Conservation (phyloP, 768 basidiomycete species). For the Sporobolomyces roseus region DNA sequence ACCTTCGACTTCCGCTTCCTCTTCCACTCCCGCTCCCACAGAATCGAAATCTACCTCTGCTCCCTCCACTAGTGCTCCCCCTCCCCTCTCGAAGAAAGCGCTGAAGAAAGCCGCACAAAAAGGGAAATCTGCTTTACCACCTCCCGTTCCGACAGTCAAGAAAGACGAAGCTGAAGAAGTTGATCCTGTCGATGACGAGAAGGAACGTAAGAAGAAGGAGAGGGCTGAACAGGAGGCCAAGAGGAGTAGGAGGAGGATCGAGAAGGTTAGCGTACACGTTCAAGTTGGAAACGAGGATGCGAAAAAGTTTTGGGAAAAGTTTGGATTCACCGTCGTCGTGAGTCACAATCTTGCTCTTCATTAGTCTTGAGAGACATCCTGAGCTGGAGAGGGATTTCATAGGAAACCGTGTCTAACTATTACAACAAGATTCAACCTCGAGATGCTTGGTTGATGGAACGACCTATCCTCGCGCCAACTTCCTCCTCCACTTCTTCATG, state of each 20-base stretch:
- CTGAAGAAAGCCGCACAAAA: conserved; percentile 34
- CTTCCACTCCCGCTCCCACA: background rate
- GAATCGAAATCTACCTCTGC: background rate
- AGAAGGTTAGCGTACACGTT: conserved; percentile 71
- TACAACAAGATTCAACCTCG: conserved; percentile 75
- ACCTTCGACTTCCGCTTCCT: background rate
- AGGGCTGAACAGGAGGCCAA: conserved; percentile 10
- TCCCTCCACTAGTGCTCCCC: background rate
- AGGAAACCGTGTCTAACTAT: conserved; percentile 60
- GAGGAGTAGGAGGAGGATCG: conserved; percentile 31
- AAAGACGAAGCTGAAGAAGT: conserved; percentile 22
- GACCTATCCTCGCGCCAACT: conserved; percentile 36
- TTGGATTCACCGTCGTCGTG: conserved; percentile 67
- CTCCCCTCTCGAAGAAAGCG: conserved; percentile 12
- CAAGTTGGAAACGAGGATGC: conserved; percentile 75
- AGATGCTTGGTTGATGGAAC: conserved; percentile 83
- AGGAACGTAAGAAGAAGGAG: conserved; percentile 14
- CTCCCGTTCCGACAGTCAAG: conserved; percentile 11
- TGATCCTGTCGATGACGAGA: conserved; percentile 5
- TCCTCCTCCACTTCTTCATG: background rate
- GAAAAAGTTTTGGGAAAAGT: conserved; percentile 74
- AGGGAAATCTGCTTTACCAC: conserved; percentile 13
- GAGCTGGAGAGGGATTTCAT: background rate
- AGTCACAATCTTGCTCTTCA: background rate
- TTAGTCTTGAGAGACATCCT: too few species aligned